Base-by-base conservation (phyloP, 1,284 basidiomycete genomes). In the Xerocomus cyaneibrunnescens region DNA sequence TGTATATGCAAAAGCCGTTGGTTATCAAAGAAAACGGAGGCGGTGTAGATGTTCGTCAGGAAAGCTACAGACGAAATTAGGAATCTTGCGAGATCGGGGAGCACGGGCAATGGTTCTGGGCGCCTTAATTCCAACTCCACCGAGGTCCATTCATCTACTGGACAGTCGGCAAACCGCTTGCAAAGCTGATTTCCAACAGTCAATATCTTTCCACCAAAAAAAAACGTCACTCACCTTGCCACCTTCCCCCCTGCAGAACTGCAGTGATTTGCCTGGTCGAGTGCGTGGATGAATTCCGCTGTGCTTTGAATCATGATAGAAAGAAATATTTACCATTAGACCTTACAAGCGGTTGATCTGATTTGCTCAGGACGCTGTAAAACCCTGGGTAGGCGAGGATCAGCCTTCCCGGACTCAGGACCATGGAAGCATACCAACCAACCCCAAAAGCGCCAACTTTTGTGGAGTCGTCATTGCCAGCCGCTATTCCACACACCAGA, bases 31-130 rank as follows among this genome's bases (percentile, higher is more conserved):
- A 80, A 85, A 25, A 94, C 79, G 62, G 82, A 85, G 51, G 98
- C 81, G 62, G 85, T 79, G 17, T 78, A 74, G 6, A 98, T 80
- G 51, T 85, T 80, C 12, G 80, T 76, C 82, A 97, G 96, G 71
- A 98, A 98, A 0, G 94, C 94, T 51, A 98, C 83, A 0, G 91
- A 92, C 2, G 94, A 95, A 17, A 89, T 80, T 7, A 98, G 76
- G 71, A 98, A 98, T 22, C 90, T 83, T 14, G 89, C 83, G 57
- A 98, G 87, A 61, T 95, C 92, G 45, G 21, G 8, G 10, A 64
- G 48, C 3, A 35, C 16, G 1, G 59, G 59, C 1, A 96, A 88
- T 0, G 87, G 79, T 13, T 83, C 80, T 17, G 94, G 93, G 28
- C 93, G 84, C 0, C 89, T 82, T 23, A 51, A 19, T 6, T 50